phyloP scores from a whole-genome alignment of 768 basidiomycete genomes.

The Wakefieldia striispora region DNA sequence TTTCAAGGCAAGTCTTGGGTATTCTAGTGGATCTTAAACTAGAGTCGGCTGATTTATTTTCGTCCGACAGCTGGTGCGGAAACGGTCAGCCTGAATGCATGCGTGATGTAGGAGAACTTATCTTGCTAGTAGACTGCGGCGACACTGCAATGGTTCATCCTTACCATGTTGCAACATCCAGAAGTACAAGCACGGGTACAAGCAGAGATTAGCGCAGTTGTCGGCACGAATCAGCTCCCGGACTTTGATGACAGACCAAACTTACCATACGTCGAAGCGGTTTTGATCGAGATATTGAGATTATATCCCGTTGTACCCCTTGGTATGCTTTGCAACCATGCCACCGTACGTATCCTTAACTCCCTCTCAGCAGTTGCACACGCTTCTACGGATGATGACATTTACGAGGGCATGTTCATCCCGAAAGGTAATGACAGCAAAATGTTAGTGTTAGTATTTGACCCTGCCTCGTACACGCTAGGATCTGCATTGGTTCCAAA shows the following conservation, averaged over 20 bases:
- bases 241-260: slow-evolving; percentile 12
- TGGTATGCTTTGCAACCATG: neutral
- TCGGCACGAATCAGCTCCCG: too few relatives aligned
- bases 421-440: slow-evolving; percentile 17
- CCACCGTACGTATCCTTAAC: too few relatives aligned
- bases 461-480: neutral
- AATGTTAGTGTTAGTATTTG: neutral
- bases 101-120: neutral
- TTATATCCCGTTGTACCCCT: too few relatives aligned
- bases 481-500: slow-evolving; percentile 21
- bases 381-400: slow-evolving; percentile 18
- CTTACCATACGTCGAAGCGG: slow-evolving; percentile 1
- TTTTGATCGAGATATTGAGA: too few relatives aligned
- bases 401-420: slow-evolving; percentile 20
- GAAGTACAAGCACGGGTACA: slow-evolving; percentile 6
- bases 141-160: too few relatives aligned
- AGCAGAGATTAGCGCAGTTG: too few relatives aligned
- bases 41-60: too few relatives aligned
- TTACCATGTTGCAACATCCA: slow-evolving; percentile 28
- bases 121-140: too few relatives aligned
- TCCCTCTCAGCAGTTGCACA: slow-evolving; percentile 10
- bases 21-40: too few relatives aligned
- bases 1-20: too few relatives aligned
- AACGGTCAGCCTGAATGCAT: too few relatives aligned
- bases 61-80: too few relatives aligned